Evolutionary conservation across 768 basidiomycete genomes (phyloP), one percentile per base, ranked within the genome.

Genomic region (Trametes cingulata): DNA sequence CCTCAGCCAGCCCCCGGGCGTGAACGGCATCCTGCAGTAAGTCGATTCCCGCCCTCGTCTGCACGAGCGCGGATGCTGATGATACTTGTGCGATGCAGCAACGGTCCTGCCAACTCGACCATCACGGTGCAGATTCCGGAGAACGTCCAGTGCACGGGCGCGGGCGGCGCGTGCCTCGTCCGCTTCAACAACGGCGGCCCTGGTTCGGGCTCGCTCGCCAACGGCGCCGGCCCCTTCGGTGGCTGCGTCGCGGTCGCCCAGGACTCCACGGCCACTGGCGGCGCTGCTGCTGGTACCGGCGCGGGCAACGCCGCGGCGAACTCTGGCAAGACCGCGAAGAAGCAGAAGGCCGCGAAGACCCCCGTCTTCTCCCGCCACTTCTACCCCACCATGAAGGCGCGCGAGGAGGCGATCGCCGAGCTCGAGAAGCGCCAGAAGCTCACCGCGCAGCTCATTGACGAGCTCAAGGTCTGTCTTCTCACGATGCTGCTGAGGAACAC

Each of bases 181-280:
- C 65, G 65, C 17, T 58, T 64, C 63, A 64, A 56, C 52, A 67
- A 67, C 56, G 50, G 39, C 22, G 52, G 50, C 12, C 48, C 56
- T 27, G 52, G 50, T 3, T 46, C 60, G 4, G 50, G 50, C 22
- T 69, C 68, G 29, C 60, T 69, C 27, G 64, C 68, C 7, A 67
- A 69, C 55, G 67, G 67, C 41, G 72, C 72, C 10, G 72, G 72
- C n/a, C 72, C 72, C n/a, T 73, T 73, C 58, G 72, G 72, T 14
- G 68, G 72, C 17, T 73, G 72, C 43, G 67, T 67, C 35, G 71
- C 69, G 13, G 66, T 65, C 35, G 33, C 58, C 22, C 53, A 43
- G 24, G 25, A 46, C 24, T 4, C 24, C 12, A 20, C 12, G 43
- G 7, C 20, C 43, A 22, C 51, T 14, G 22, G 12, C 22, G 33